Evolutionary conservation across 176 grass and related monocot genomes (phyloP).

Genomic region (Cenchrus americanus): DNA sequence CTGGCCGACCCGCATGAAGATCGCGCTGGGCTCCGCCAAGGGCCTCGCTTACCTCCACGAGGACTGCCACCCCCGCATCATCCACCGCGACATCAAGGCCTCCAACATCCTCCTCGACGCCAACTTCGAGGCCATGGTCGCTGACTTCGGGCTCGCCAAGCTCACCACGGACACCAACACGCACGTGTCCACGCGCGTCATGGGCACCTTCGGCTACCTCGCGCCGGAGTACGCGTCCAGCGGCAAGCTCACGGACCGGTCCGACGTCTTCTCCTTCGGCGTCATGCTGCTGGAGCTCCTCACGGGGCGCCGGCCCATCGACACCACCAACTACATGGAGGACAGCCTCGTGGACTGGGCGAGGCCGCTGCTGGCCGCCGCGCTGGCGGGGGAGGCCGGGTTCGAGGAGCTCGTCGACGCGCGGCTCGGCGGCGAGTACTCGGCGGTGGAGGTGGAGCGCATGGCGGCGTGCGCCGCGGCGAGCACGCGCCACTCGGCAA

Average conservation of each 20-base stretch:
- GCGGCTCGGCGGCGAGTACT: slow-evolving; percentile 34
- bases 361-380: slow-evolving; percentile 34
- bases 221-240: slow-evolving; percentile 59
- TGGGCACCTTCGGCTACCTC: slow-evolving; percentile 71
- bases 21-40: slow-evolving; percentile 52
- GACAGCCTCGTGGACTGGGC: slow-evolving; percentile 76
- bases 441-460: slow-evolving; percentile 40
- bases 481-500: slow-evolving; percentile 53
- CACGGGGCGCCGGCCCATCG: slow-evolving; percentile 54
- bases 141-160: slow-evolving; percentile 66
- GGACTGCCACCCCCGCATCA: slow-evolving; percentile 58
- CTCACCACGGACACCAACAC: slow-evolving; percentile 57
- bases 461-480: slow-evolving; percentile 57
- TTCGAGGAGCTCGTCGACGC: slow-evolving; percentile 48
- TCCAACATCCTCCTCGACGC: slow-evolving; percentile 61
- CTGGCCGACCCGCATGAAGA: slow-evolving; percentile 48
- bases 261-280: slow-evolving; percentile 72
- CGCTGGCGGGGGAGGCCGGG: slow-evolving; percentile 14
- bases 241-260: slow-evolving; percentile 57
- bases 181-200: slow-evolving; percentile 61
- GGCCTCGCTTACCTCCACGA: slow-evolving; percentile 59
- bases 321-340: slow-evolving; percentile 48
- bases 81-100: slow-evolving; percentile 70
- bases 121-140: slow-evolving; percentile 66
- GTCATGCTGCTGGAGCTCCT: slow-evolving; percentile 73